A percentile compares a stretch with the other conserved stretches of the same genome.
Evolutionary conservation across 148 eudicot genomes (phyloP).

Genomic region (Agrostemma githago): DNA sequence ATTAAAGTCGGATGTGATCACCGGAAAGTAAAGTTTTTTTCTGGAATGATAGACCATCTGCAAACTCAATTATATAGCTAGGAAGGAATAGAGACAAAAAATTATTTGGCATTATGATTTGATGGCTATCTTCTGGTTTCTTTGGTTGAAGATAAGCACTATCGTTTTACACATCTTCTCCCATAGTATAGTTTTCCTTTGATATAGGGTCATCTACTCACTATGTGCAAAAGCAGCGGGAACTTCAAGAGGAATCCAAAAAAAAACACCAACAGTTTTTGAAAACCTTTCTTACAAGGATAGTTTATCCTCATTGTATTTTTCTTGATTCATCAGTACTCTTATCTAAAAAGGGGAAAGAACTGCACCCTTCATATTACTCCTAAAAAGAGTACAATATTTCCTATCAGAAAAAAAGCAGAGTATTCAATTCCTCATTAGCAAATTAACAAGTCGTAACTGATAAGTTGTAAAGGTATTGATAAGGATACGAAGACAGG

Average conservation of each 20-base stretch:
- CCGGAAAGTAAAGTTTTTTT: neutral
- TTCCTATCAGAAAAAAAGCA: too few relatives aligned
- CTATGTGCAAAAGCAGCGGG: neutral
- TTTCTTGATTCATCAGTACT: too few relatives aligned
- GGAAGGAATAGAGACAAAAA: neutral
- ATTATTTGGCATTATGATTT: neutral
- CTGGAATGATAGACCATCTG: neutral
- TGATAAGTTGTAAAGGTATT: too few relatives aligned
- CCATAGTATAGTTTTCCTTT: neutral
- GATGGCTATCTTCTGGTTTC: neutral
- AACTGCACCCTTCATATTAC: too few relatives aligned
- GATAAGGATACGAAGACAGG: too few relatives aligned
- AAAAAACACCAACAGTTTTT: neutral
- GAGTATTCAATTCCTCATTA: too few relatives aligned
- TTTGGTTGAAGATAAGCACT: neutral
- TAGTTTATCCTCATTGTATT: too few relatives aligned
- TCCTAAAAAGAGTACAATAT: too few relatives aligned
- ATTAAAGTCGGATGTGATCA: neutral
- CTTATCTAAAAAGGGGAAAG: too few relatives aligned
- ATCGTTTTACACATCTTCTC: neutral
- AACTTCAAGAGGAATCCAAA: neutral
- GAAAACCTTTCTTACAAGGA: too few relatives aligned
- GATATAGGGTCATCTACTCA: neutral
- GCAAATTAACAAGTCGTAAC: too few relatives aligned
- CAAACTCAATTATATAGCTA: neutral